Percentiles rank a stretch among this genome's conserved stretches.
Evolutionary conservation across 371 early-diverging fungal genomes (phyloP).

Genomic region (Saksenaea oblongispora): DNA sequence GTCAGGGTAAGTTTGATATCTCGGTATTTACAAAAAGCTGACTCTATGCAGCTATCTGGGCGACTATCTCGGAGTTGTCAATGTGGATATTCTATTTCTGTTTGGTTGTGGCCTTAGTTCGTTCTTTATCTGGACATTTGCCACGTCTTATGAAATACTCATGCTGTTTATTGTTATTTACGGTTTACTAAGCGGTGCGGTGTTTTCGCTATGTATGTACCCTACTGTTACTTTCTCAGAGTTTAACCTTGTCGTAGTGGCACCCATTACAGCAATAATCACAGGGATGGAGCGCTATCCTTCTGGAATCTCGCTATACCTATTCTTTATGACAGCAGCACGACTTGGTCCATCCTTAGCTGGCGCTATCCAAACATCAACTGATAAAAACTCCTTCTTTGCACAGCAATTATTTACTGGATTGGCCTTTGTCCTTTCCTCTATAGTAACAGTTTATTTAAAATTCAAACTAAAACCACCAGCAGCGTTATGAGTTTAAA

Average conservation of each 20-base stretch:
- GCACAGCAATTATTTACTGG: slow-evolving; percentile 19
- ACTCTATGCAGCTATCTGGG: slow-evolving; percentile 19
- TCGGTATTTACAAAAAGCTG: neutral
- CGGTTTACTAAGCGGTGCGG: slow-evolving; percentile 62
- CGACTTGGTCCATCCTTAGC: slow-evolving; percentile 18
- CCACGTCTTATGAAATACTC: slow-evolving; percentile 42
- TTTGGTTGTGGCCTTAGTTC: slow-evolving; percentile 48
- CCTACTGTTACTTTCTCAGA: neutral
- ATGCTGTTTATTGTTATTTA: slow-evolving; percentile 58
- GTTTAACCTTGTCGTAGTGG: slow-evolving; percentile 7
- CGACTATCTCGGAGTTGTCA: slow-evolving; percentile 61
- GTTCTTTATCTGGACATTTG: slow-evolving; percentile 65
- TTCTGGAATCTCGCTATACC: slow-evolving; percentile 15
- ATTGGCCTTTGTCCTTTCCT: slow-evolving; percentile 9
- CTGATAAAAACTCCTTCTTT: slow-evolving; percentile 12
- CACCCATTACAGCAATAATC: slow-evolving; percentile 18
- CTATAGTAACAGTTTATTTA: slow-evolving; percentile 19
- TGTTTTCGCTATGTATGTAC: slow-evolving; percentile 29
- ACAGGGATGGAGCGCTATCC: slow-evolving; percentile 20
- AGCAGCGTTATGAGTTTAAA: slow-evolving; percentile 14
- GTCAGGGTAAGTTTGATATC: slow-evolving; percentile 24
- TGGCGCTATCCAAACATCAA: slow-evolving; percentile 19
- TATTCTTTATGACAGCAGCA: slow-evolving; percentile 19
- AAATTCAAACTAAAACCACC: slow-evolving; percentile 24
- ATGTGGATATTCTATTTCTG: slow-evolving; percentile 50